Base-by-base conservation (phyloP, 2,329 filamentous ascomycete genomes). In the Diaporthe australafricana region DNA sequence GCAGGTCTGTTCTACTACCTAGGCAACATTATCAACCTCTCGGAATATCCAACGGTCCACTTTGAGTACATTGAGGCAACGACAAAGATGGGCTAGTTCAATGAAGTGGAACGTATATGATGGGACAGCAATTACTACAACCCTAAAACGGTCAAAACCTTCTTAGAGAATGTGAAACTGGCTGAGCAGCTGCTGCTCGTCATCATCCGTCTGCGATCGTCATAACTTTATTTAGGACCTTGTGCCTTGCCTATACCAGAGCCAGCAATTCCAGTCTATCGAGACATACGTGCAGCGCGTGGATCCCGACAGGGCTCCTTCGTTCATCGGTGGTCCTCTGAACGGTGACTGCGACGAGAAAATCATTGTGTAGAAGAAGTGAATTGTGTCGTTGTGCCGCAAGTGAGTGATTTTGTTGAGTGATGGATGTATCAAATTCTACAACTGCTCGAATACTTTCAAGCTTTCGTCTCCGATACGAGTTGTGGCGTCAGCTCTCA, bases 21-120 rank as follows among this genome's bases (percentile, higher is more conserved):
- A 20, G 96, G 96, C 74, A 98, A 95, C 81, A 97, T 99, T 77
- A 96, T 99, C 83, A 99, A 99, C 81, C 87, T 99, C 60, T 97
- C 94, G 71, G 94, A 98, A 82, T 96, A 98, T 78, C 89, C 93
- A 27, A 96, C 99, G 80, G 96, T 99, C 38, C 93, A 96, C 81
- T 99, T 98, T 91, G 99, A 99, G 88, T 99, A 99, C 83, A 98
- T 99, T 72, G 96, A 99, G 84, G 95, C 96, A 70, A 96, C 97
- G 40, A 98, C 95, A 30, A 93, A 92, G 80, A 97, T 98, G 90
- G 91, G 92, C 38, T 96, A 99, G 83, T 90, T 98, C 79, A 95
- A 94, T 76, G 96, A 99, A 80, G 96, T 99, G 25, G 96, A 99
- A 87, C 93, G 96, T 68, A 96, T 99, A 79, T 98, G 96, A 86